phyloP scores from a whole-genome alignment of 1,284 basidiomycete species.

The Fomitopsis palustris region DNA sequence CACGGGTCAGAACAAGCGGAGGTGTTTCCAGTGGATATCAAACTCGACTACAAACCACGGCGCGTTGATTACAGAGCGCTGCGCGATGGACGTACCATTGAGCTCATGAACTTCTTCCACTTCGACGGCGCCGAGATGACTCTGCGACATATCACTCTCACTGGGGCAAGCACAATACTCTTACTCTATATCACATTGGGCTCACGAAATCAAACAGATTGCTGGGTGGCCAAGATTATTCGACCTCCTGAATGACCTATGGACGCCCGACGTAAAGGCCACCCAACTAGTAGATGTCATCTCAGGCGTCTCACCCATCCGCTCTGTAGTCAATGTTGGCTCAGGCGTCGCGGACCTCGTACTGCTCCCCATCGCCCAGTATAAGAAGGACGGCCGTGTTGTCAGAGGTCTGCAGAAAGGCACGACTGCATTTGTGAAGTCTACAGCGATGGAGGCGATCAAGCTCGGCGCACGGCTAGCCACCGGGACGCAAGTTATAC shows the following conservation, averaged over 20 bases:
- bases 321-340: slow-evolving; percentile 94
- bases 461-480: slow-evolving; percentile 93
- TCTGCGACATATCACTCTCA: slow-evolving; percentile 86
- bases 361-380: slow-evolving; percentile 94
- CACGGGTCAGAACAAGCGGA: slow-evolving; percentile 72
- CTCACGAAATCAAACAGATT: too few relatives aligned
- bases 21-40: slow-evolving; percentile 86
- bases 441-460: slow-evolving; percentile 92
- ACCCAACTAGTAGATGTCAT: slow-evolving; percentile 97
- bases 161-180: slow-evolving; percentile 67
- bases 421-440: slow-evolving; percentile 87
- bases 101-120: slow-evolving; percentile 99
- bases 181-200: too few relatives aligned
- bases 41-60: slow-evolving; percentile 98
- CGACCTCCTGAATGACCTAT: slow-evolving; percentile 91
- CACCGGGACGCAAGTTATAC: slow-evolving; percentile 94
- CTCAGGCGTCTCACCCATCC: slow-evolving; percentile 94
- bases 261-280: slow-evolving; percentile 99
- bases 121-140: slow-evolving; percentile 99
- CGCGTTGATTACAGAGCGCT: slow-evolving; percentile 94
- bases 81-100: slow-evolving; percentile 88
- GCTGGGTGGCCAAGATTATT: slow-evolving; percentile 88
- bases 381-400: slow-evolving; percentile 94
- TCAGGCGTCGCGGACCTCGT: slow-evolving; percentile 95
- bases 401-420: slow-evolving; percentile 94